phyloP scores from a whole-genome alignment of 805 yeast genomes.

The Saccharomyces eubayanus region DNA sequence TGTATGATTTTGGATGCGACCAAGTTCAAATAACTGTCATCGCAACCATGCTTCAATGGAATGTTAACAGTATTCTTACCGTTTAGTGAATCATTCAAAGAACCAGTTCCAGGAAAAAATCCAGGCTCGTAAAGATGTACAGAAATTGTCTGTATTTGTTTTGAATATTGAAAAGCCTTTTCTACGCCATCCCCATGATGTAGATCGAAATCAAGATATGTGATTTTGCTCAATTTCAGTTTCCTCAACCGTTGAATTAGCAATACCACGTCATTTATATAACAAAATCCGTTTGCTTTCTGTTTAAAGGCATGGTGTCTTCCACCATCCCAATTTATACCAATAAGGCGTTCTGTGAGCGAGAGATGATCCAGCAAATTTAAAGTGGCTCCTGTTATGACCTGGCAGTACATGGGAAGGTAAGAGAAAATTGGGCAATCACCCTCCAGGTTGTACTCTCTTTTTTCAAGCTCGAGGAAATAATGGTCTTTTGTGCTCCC shows the following conservation, averaged over 20 bases:
- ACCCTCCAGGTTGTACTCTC: constrained; percentile 41
- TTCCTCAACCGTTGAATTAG: constrained; percentile 45
- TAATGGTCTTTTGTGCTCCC: neutral
- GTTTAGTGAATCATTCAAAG: constrained; percentile 29
- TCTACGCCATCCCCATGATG: constrained; percentile 83
- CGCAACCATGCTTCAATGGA: constrained; percentile 50
- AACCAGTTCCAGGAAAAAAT: constrained; percentile 69
- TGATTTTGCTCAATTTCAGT: constrained; percentile 35
- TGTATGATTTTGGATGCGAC: constrained; percentile 36
- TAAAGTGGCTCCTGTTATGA: constrained; percentile 51
- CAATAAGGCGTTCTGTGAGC: constrained; percentile 29
- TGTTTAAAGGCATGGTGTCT: constrained; percentile 56
- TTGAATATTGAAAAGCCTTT: constrained; percentile 48
- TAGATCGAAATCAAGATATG: constrained; percentile 63
- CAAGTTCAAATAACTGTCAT: constrained; percentile 36
- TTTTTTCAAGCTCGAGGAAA: constrained; percentile 13
- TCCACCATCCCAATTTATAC: constrained; percentile 74
- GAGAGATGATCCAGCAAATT: constrained; percentile 37
- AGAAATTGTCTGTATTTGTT: constrained; percentile 52
- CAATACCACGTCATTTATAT: constrained; percentile 59
- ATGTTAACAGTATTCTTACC: constrained; percentile 42
- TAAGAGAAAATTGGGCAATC: constrained; percentile 61
- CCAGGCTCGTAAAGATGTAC: constrained; percentile 58
- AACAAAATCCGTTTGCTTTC: constrained; percentile 63
- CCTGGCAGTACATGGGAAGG: constrained; percentile 41